These are phyloP conservation scores for Alnus rubra DNA, from an alignment of 306 rosid genomes.

Conservation along the genomic window DNA sequence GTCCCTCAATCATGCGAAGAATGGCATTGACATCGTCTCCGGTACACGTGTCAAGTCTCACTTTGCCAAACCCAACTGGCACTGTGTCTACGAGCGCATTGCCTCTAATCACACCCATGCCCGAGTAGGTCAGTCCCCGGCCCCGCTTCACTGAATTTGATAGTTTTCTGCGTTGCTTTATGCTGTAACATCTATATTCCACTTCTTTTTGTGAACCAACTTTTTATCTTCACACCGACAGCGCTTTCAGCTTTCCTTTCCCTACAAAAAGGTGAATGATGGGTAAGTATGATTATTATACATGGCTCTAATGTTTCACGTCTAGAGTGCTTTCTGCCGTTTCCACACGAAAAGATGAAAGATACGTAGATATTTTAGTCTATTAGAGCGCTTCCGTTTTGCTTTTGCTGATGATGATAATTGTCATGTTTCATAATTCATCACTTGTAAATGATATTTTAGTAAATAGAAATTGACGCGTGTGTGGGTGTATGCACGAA, in stretches of 20 bases:
- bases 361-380: background rate
- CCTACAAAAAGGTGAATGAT: background rate
- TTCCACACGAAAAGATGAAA: background rate
- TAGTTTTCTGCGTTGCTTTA: background rate
- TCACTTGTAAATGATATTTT: background rate
- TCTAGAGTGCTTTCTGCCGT: background rate
- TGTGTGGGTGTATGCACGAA: background rate
- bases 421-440: background rate
- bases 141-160: conserved; percentile 15
- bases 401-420: background rate
- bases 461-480: background rate
- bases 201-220: background rate
- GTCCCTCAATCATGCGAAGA: conserved; percentile 59
- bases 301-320: background rate
- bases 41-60: conserved; percentile 66
- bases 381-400: background rate
- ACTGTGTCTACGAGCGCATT: conserved; percentile 58
- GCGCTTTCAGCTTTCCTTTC: background rate
- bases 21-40: conserved; percentile 64
- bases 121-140: conserved; percentile 51
- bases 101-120: conserved; percentile 48
- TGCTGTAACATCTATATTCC: background rate
- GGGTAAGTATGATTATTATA: background rate
- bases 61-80: conserved; percentile 76
- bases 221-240: background rate